Evolutionary conservation across 495 filamentous ascomycete species (phyloP), one percentile per base, ranked within the genome.

Genomic region (Penicillium turbatum): DNA sequence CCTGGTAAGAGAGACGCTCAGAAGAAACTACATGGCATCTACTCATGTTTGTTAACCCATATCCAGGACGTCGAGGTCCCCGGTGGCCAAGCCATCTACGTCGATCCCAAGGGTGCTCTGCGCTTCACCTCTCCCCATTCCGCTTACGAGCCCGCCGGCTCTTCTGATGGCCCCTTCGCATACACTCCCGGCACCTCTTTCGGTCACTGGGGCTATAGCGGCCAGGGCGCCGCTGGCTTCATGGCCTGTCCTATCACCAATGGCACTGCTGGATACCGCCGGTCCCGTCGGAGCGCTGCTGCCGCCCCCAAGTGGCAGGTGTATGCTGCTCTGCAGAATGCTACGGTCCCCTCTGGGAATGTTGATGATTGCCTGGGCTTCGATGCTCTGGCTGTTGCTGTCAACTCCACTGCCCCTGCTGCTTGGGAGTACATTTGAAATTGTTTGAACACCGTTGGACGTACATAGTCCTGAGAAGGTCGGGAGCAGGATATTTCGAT

Each of bases 41-140:
- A 24, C 21, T 4, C 21, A 24, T 2, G 7, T 46, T 46, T 26
- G 31, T 44, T 57, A 54, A 64, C 39, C 27, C 29, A 24, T n/a
- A 6, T n/a, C 2, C 42, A 64, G 69, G 57, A 74, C 58, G 78
- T 81, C 52, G 59, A 68, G 41, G 84, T 86, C 19, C 82, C 84
- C 6, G 84, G 83, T 44, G 83, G 84, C 13, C 83, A 86, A 63
- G 57, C 58, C 52, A 78, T 80, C 65, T 88, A 84, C 65, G 72
- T 87, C 27, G 68, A 61, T 21, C 68, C 73, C 1, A 60, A 70
- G 40, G 84, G 83, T 46, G 68, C 75, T 24, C 62, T 88, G 27
- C 63, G 60, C 44, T 86, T 79, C 72, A 82, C 81, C 4, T 60
- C 56, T 26, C 74, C 82, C 0, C 82, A 86, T 65, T 82, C 78